phyloP scores from a whole-genome alignment of 345 rosid genomes.

The Aquilaria yunnanensis region DNA sequence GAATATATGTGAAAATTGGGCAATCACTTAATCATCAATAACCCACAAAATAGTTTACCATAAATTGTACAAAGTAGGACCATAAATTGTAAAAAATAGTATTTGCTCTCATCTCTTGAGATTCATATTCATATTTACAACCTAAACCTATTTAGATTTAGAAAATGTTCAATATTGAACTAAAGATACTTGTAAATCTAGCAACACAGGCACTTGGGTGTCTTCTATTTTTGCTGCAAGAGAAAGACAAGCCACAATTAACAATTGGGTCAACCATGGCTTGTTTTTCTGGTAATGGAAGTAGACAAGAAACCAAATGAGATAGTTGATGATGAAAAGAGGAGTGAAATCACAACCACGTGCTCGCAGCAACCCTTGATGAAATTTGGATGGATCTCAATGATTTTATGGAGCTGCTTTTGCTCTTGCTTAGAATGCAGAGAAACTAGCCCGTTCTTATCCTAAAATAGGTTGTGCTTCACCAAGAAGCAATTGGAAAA shows the following conservation, averaged over 20 bases:
- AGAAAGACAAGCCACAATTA: constrained; percentile 68
- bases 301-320: constrained; percentile 49
- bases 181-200: constrained; percentile 54
- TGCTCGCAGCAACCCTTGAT: constrained; percentile 29
- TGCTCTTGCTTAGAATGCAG: constrained; percentile 40
- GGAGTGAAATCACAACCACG: constrained; percentile 45
- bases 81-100: constrained; percentile 42
- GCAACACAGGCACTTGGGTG: constrained; percentile 49
- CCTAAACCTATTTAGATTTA: neutral
- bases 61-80: constrained; percentile 39
- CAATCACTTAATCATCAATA: neutral
- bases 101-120: constrained; percentile 46
- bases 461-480: constrained; percentile 48
- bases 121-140: constrained; percentile 44
- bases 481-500: constrained; percentile 15
- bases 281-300: constrained; percentile 33
- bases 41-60: constrained; percentile 24
- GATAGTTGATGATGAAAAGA: constrained; percentile 57
- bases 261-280: constrained; percentile 64
- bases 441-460: constrained; percentile 44
- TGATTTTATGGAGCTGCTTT: constrained; percentile 20
- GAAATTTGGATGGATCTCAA: constrained; percentile 23
- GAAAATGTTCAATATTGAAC: neutral
- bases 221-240: constrained; percentile 68
- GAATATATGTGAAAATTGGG: neutral